A percentile compares a stretch with the other conserved stretches of the same genome.
These are phyloP conservation scores for Phytophthora ramorum DNA, from an alignment of 352 stramenopile genomes.

Conservation along the genomic window DNA sequence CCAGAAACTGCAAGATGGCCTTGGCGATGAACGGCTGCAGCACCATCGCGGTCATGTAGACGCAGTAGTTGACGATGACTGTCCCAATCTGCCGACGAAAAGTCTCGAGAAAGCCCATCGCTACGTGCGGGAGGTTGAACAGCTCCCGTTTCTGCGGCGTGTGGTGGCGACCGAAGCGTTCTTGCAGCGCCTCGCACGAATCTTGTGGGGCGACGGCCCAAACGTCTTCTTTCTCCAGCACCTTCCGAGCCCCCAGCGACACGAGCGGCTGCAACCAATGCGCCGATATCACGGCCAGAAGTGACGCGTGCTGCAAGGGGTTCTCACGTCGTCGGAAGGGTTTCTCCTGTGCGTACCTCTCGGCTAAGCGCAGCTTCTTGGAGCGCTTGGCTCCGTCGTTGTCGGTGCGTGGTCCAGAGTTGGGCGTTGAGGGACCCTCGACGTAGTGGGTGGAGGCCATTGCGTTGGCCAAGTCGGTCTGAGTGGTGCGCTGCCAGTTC, in stretches of 20 bases:
- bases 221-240: slow-evolving; percentile 44
- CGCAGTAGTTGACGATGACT: slow-evolving; percentile 33
- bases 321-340: slow-evolving; percentile 36
- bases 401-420: neutral
- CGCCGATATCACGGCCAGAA: slow-evolving; percentile 30
- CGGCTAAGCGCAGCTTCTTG: slow-evolving; percentile 20
- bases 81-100: slow-evolving; percentile 31
- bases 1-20: slow-evolving; percentile 37
- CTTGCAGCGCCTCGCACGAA: slow-evolving; percentile 25
- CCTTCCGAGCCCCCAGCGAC: slow-evolving; percentile 36
- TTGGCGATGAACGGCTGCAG: slow-evolving; percentile 36
- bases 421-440: slow-evolving; percentile 14
- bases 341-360: slow-evolving; percentile 20
- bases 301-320: slow-evolving; percentile 44
- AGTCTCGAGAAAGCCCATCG: slow-evolving; percentile 31
- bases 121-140: slow-evolving; percentile 28
- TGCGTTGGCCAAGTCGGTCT: slow-evolving; percentile 2
- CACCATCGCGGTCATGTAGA: slow-evolving; percentile 44
- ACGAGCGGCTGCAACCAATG: slow-evolving; percentile 46
- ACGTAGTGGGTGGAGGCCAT: slow-evolving; percentile 29
- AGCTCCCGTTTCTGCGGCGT: neutral
- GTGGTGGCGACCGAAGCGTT: slow-evolving; percentile 30
- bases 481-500: slow-evolving; percentile 9
- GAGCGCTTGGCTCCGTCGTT: slow-evolving; percentile 3
- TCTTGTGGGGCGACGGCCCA: slow-evolving; percentile 37